These are phyloP conservation scores for Aureobasidium musti DNA, from an alignment of 2,329 filamentous ascomycete genomes.

Conservation along the genomic window DNA sequence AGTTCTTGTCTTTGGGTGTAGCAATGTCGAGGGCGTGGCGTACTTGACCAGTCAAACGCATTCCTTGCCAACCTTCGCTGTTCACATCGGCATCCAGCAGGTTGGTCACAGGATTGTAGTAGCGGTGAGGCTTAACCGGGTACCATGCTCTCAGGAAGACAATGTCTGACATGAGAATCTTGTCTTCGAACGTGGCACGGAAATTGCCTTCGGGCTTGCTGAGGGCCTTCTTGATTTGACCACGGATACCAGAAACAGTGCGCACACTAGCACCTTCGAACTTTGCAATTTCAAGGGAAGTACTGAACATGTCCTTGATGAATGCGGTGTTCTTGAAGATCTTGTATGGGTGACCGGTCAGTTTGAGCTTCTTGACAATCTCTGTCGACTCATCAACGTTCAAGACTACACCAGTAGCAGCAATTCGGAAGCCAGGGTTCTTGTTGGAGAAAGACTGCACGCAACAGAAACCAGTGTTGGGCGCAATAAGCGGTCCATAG, in stretches of 20 bases:
- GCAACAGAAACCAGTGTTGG: conserved; percentile 93
- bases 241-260: conserved; percentile 91
- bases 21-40: conserved; percentile 72
- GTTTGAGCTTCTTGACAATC: conserved; percentile 99
- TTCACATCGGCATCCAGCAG: conserved; percentile 63
- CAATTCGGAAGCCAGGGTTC: conserved; percentile 88
- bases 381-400: conserved; percentile 94
- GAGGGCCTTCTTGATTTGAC: conserved; percentile 95
- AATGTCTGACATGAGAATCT: conserved; percentile 94
- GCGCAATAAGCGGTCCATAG: conserved; percentile 91
- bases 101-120: conserved; percentile 96
- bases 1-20: conserved; percentile 81
- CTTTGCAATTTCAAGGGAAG: conserved; percentile 90
- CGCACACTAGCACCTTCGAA: conserved; percentile 96
- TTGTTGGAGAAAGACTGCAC: conserved; percentile 85
- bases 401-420: conserved; percentile 89
- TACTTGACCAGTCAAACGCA: conserved; percentile 92
- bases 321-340: conserved; percentile 99
- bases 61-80: conserved; percentile 69
- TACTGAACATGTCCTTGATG: conserved; percentile 97
- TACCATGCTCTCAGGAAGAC: conserved; percentile 97
- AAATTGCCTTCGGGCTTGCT: conserved; percentile 93
- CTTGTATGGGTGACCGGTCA: conserved; percentile 91
- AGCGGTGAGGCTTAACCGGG: conserved; percentile 88
- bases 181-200: conserved; percentile 97